These are phyloP conservation scores for Serendipita sp. DNA, from an alignment of 768 basidiomycete species.

Conservation along the genomic window DNA sequence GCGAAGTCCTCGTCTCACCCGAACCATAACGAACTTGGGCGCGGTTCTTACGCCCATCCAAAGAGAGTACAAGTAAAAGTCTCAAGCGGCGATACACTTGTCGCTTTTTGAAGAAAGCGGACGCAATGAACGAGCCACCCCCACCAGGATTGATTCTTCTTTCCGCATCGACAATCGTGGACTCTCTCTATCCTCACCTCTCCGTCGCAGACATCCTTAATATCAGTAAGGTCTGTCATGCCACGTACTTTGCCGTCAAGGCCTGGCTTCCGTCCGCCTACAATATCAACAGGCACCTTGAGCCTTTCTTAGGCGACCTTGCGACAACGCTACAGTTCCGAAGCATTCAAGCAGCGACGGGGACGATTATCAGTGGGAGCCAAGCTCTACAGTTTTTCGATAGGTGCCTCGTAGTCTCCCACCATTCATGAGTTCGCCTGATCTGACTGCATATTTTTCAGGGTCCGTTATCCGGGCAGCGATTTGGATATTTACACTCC, in stretches of 20 bases:
- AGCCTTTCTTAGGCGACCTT: slow-evolving; percentile 21
- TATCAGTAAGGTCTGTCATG: neutral
- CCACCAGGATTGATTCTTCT: neutral
- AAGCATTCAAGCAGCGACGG: slow-evolving; percentile 27
- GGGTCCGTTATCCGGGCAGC: slow-evolving; percentile 19
- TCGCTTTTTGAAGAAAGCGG: too few relatives aligned
- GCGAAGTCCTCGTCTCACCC: too few relatives aligned
- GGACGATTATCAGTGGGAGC: slow-evolving; percentile 37
- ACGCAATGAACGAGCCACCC: too few relatives aligned
- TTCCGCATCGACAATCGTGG: neutral
- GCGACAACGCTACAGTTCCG: slow-evolving; percentile 26
- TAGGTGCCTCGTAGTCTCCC: slow-evolving; percentile 13
- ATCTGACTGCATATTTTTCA: neutral
- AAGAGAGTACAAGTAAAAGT: too few relatives aligned
- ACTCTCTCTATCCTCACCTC: neutral
- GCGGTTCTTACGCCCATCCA: too few relatives aligned
- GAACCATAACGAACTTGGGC: too few relatives aligned
- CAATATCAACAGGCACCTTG: slow-evolving; percentile 25
- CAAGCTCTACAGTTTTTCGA: slow-evolving; percentile 38
- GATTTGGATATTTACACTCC: slow-evolving; percentile 37
- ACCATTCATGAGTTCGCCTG: neutral
- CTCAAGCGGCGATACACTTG: too few relatives aligned
- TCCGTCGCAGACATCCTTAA: neutral
- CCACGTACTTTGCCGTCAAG: neutral
- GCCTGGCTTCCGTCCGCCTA: neutral